Conservation (phyloP, 2,329 filamentous ascomycete genomes). For the Trichoderma sp. region DNA sequence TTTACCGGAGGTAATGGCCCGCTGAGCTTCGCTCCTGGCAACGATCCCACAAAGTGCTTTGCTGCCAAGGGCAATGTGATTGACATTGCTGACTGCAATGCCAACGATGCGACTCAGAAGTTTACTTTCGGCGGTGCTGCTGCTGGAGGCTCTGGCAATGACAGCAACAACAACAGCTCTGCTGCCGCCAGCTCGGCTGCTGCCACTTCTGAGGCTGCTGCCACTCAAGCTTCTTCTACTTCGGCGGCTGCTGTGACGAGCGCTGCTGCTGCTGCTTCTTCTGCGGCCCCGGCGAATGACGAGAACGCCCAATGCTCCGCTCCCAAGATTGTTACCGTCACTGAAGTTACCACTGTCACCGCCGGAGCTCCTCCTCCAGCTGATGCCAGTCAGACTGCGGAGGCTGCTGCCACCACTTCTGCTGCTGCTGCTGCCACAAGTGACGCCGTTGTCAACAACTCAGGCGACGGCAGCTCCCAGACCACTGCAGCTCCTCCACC, state of each 20-base stretch:
- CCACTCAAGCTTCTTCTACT: background rate
- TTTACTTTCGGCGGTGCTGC: slow-evolving; percentile 35
- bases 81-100: slow-evolving; percentile 43
- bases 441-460: background rate
- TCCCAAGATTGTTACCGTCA: background rate
- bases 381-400: background rate
- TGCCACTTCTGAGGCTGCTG: background rate
- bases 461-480: background rate
- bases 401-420: background rate
- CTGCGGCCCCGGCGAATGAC: background rate
- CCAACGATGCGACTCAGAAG: slow-evolving; percentile 40
- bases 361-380: background rate
- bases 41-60: slow-evolving; percentile 47
- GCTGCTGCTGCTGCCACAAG: background rate
- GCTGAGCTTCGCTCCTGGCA: slow-evolving; percentile 44
- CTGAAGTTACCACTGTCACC: background rate
- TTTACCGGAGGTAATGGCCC: slow-evolving; percentile 43
- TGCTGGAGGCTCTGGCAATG: slow-evolving; percentile 10
- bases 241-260: background rate
- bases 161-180: slow-evolving; percentile 1
- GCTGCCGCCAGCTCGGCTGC: background rate
- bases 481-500: background rate
- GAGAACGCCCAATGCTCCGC: slow-evolving; percentile 2
- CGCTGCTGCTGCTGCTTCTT: background rate
- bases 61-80: slow-evolving; percentile 43